Evolutionary conservation across 345 rosid species (phyloP).

Genomic region (Citrus unshiu): DNA sequence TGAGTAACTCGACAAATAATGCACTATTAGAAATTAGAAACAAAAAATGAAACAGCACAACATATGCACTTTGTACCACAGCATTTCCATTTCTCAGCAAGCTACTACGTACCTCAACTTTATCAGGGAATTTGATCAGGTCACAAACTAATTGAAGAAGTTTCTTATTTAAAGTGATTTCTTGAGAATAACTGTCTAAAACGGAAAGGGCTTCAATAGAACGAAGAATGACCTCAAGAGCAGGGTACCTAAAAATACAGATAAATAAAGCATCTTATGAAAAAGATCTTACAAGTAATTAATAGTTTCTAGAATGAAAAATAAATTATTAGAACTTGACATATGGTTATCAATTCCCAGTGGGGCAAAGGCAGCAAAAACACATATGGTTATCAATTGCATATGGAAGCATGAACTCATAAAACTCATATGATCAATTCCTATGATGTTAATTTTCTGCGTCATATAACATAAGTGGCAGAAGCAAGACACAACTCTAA

Average conservation of each 20-base stretch:
- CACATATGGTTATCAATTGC: background rate
- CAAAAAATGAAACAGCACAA: background rate
- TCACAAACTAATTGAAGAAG: constrained; percentile 54
- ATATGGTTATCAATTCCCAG: background rate
- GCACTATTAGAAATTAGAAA: background rate
- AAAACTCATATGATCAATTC: background rate
- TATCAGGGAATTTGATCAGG: constrained; percentile 71
- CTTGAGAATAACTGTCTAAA: constrained; percentile 61
- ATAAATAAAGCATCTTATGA: constrained; percentile 12
- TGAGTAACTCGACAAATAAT: background rate
- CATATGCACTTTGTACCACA: background rate
- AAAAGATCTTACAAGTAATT: background rate
- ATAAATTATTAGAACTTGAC: background rate
- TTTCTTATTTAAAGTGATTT: constrained; percentile 59
- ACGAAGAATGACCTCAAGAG: constrained; percentile 72
- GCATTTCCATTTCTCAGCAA: background rate
- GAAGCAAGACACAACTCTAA: background rate
- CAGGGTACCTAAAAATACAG: constrained; percentile 47
- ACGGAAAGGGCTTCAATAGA: constrained; percentile 71
- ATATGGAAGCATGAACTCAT: background rate
- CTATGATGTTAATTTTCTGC: background rate
- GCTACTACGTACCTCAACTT: constrained; percentile 55
- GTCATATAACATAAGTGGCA: background rate
- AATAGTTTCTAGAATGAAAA: background rate
- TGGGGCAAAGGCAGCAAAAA: background rate